These are phyloP conservation scores for Comarum palustre DNA, from an alignment of 306 rosid genomes.

Conservation along the genomic window DNA sequence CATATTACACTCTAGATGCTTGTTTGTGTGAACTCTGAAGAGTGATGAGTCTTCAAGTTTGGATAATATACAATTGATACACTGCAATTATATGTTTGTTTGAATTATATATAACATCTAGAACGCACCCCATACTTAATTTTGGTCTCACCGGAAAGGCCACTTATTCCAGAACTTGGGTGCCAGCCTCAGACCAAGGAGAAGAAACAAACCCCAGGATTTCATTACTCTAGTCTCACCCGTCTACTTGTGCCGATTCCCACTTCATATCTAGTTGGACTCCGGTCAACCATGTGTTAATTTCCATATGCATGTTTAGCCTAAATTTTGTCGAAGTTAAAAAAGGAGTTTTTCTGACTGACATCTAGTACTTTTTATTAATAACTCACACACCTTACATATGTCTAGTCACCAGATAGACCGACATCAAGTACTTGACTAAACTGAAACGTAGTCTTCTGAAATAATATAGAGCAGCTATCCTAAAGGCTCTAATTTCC, in stretches of 20 bases:
- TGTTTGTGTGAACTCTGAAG: neutral
- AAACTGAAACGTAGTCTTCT: too few relatives aligned
- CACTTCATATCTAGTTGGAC: neutral
- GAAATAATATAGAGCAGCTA: too few relatives aligned
- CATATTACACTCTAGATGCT: constrained; percentile 1
- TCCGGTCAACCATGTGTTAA: neutral
- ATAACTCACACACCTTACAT: too few relatives aligned
- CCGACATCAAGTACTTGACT: too few relatives aligned
- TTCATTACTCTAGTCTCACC: neutral
- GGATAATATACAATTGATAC: neutral
- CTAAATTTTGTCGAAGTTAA: neutral
- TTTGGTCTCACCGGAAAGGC: neutral
- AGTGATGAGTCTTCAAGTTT: neutral
- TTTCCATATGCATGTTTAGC: neutral
- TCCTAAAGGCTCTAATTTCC: too few relatives aligned
- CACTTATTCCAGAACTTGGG: neutral
- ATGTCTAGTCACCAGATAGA: too few relatives aligned
- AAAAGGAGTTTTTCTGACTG: too few relatives aligned
- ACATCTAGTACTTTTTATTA: too few relatives aligned
- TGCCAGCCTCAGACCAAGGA: neutral
- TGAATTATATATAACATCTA: neutral
- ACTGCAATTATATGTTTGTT: neutral
- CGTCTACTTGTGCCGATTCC: neutral
- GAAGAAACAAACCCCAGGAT: neutral
- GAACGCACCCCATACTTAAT: neutral